phyloP scores from a whole-genome alignment of 345 rosid genomes.

The Adansonia digitata region DNA sequence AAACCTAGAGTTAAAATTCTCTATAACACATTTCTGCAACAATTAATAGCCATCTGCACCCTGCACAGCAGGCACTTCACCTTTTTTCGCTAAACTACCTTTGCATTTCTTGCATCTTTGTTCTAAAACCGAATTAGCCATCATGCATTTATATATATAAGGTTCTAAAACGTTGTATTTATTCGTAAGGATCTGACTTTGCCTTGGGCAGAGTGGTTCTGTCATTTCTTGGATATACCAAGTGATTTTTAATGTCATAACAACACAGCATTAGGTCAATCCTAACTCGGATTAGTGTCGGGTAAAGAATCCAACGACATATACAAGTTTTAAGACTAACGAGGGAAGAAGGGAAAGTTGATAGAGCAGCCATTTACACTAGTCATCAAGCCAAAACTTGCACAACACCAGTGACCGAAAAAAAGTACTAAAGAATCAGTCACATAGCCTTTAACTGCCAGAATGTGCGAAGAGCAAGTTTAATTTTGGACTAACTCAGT shows the following conservation, averaged over 20 bases:
- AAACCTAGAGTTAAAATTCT: too few relatives aligned
- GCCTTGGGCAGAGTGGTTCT: background rate
- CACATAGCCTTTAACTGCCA: background rate
- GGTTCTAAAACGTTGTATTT: background rate
- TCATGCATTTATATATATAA: too few relatives aligned
- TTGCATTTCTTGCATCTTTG: background rate
- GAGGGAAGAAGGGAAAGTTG: background rate
- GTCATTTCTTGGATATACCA: background rate
- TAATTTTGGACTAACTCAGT: background rate
- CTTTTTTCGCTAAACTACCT: background rate
- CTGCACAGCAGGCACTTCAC: background rate
- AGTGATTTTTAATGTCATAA: background rate
- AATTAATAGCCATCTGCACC: background rate
- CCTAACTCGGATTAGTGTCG: background rate
- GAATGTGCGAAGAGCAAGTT: background rate
- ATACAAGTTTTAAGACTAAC: background rate
- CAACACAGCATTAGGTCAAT: background rate
- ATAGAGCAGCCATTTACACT: background rate
- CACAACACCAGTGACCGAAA: slow-evolving; percentile 8
- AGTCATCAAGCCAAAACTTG: slow-evolving; percentile 1
- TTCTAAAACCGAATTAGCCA: background rate
- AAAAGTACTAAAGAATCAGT: slow-evolving; percentile 16
- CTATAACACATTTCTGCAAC: background rate
- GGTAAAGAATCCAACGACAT: background rate
- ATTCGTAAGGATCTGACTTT: background rate